Evolutionary conservation across 108 stramenopile species (phyloP).

Genomic region (Epithemia pelagica): DNA sequence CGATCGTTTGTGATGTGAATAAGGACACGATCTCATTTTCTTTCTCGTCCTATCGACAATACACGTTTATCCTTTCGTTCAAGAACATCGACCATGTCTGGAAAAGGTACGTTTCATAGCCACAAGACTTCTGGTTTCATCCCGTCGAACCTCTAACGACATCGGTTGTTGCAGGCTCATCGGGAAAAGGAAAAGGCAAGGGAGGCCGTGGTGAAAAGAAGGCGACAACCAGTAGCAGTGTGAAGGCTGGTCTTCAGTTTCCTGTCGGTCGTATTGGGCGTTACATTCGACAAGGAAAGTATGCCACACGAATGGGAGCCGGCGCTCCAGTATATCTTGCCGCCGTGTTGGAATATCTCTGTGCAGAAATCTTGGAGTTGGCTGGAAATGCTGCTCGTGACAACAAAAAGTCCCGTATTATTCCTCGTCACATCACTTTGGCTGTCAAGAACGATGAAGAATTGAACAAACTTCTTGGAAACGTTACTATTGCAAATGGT

Average conservation of each 20-base stretch:
- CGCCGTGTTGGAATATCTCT: conserved; percentile 76
- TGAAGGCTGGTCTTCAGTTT: conserved; percentile 96
- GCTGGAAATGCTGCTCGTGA: conserved; percentile 88
- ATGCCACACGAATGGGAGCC: conserved; percentile 89
- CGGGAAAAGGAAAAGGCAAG: conserved; percentile 37
- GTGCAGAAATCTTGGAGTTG: conserved; percentile 85
- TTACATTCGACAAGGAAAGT: conserved; percentile 92
- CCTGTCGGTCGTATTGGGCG: conserved; percentile 94
- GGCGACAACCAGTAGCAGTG: conserved; percentile 57
- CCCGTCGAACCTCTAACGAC: not conserved
- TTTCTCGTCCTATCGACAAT: too few species aligned
- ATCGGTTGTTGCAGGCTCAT: not conserved
- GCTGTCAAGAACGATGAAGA: conserved; percentile 86
- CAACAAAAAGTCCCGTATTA: conserved; percentile 85
- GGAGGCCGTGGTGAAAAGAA: conserved; percentile 86
- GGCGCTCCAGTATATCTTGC: conserved; percentile 95
- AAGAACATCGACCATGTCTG: conserved; percentile 22
- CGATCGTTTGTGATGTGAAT: too few species aligned
- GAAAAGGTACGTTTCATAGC: conserved; percentile 25
- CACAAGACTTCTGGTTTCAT: not conserved
- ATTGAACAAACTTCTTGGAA: conserved; percentile 81
- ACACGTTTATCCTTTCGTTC: too few species aligned
- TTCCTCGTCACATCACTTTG: conserved; percentile 84
- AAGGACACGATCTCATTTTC: too few species aligned
- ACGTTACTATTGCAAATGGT: conserved; percentile 85